Base-by-base conservation (phyloP, 2,329 filamentous ascomycete genomes). In the Sarocladium oryzae region DNA sequence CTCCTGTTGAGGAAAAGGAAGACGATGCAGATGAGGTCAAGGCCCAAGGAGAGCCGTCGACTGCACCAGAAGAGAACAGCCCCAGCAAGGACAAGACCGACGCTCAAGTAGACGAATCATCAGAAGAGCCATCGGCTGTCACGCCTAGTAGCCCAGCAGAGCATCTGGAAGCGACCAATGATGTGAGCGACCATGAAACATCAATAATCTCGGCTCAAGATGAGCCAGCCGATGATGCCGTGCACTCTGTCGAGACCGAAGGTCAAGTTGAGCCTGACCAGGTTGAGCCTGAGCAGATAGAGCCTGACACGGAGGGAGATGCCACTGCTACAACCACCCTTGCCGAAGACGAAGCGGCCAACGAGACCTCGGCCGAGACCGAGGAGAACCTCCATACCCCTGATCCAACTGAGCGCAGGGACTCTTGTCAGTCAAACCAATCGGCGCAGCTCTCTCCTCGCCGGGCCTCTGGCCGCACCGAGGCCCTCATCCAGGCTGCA, bases 401-500 rank as follows among this genome's bases (percentile, higher is more conserved):
- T n/a, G 52, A 46, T 2, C 41, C 52, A 5, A 23, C 16, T 16
- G 53, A 51, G 4, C 46, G 53, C 18, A 48, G 53, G 16, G 32
- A 52, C 7, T 64, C 63, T 20, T 57, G 56, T 32, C 45, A 53
- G 35, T 64, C 61, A 10, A 55, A 54, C 10, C 32, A 24, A 16
- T 48, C 43, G 8, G 56, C 50, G 16, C 61, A 57, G 2, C 53
- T 38, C 40, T 60, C 58, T n/a, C 55, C 62, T 16, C 62, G 71
- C 23, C 69, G 69, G n/a, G 62, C 66, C 2, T 76, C 73, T 1
- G 58, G 65, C 9, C 66, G 70, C 4, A 76, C 77, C 2, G 74
- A 80, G 56, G 76, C 73, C 6, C 64, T 78, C 32, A 79, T 81
- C 53, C 74, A 78, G 28, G 72, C 71, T 21, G 77, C 76, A 1